Percentiles rank a stretch among this genome's conserved stretches.
phyloP scores from a whole-genome alignment of 306 rosid species.

The Citrullus mucosospermus region DNA sequence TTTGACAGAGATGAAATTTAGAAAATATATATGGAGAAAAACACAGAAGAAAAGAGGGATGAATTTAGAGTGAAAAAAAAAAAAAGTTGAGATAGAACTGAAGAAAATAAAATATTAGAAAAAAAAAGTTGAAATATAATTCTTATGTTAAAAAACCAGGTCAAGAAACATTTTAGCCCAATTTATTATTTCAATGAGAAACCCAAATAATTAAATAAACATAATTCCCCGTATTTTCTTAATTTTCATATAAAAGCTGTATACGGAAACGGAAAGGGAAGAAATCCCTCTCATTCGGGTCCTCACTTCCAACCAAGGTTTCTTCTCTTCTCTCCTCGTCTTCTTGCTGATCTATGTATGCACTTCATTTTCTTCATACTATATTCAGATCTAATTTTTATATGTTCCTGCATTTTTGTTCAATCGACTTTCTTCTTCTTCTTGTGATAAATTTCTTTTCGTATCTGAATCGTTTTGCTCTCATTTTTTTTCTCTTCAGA shows the following conservation, averaged over 20 bases:
- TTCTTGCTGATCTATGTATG: not conserved
- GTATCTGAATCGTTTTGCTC: not conserved
- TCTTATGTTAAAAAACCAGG: no score
- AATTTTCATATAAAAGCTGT: not conserved
- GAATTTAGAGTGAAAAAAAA: no score
- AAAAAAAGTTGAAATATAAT: no score
- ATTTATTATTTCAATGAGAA: no score
- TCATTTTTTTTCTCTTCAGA: not conserved
- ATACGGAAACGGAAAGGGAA: not conserved
- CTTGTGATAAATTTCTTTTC: not conserved
- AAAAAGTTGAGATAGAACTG: no score
- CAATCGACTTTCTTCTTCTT: not conserved
- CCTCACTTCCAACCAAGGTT: constrained; percentile 8
- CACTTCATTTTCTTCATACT: not conserved
- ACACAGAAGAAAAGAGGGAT: no score
- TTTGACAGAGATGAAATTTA: no score
- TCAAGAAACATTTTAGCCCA: no score
- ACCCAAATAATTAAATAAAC: not conserved
- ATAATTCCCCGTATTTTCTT: not conserved
- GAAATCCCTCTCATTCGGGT: not conserved
- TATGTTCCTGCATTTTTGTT: not conserved
- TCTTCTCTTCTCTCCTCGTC: not conserved
- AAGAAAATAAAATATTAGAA: no score
- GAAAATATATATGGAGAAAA: no score
- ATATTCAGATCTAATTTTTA: not conserved